These are phyloP conservation scores for Venturia effusa DNA, from an alignment of 2,329 filamentous ascomycete species.

Conservation along the genomic window DNA sequence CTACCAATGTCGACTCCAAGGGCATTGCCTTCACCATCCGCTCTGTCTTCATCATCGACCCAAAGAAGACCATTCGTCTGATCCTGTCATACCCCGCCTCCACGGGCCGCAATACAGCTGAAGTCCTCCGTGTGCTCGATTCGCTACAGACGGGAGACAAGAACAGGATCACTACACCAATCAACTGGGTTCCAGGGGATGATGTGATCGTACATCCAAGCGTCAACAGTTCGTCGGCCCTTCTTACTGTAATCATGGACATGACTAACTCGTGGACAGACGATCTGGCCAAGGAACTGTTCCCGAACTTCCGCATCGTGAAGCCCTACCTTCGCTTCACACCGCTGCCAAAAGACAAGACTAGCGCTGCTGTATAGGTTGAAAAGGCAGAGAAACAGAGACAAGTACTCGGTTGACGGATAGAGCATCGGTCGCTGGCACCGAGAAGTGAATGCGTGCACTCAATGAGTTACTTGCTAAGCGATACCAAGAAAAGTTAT, in stretches of 20 bases:
- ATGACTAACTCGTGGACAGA: conserved; percentile 14
- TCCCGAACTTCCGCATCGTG: conserved; percentile 49
- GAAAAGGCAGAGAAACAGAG: background rate
- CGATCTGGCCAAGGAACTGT: conserved; percentile 47
- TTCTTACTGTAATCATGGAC: background rate
- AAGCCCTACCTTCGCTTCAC: conserved; percentile 53
- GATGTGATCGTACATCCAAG: conserved; percentile 52
- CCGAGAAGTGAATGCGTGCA: background rate
- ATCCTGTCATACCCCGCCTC: conserved; percentile 53
- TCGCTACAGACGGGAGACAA: conserved; percentile 47
- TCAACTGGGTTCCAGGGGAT: conserved; percentile 49
- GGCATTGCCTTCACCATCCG: conserved; percentile 51
- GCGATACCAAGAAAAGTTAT: background rate
- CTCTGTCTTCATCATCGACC: conserved; percentile 55
- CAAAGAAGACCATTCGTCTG: conserved; percentile 51
- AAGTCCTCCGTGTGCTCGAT: conserved; percentile 42
- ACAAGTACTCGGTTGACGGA: background rate
- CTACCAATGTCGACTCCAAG: conserved; percentile 48
- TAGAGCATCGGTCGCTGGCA: background rate
- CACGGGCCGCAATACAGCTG: conserved; percentile 45
- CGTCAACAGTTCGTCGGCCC: conserved; percentile 32
- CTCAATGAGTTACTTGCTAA: background rate
- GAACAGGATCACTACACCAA: conserved; percentile 48
- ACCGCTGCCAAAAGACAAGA: conserved; percentile 48
- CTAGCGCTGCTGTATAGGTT: conserved; percentile 5